Evolutionary conservation across 345 rosid species (phyloP).

Genomic region (Reutealis trisperma): DNA sequence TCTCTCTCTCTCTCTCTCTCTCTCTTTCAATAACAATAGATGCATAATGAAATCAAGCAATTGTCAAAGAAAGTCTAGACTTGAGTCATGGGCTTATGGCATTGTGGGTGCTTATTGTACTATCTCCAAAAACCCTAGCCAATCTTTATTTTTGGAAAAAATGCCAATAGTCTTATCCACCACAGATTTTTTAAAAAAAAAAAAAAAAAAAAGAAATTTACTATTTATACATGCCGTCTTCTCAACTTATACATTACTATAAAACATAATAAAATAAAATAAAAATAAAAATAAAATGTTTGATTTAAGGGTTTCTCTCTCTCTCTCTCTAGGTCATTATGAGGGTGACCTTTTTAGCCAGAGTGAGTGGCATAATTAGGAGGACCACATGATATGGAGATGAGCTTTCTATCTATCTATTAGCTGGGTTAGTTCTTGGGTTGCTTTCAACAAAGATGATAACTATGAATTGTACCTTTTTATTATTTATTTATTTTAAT

Average conservation of each 20-base stretch:
- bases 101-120: constrained; percentile 21
- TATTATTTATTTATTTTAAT: neutral
- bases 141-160: constrained; percentile 12
- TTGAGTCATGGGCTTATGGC: neutral
- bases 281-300: too few relatives aligned
- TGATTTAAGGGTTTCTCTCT: too few relatives aligned
- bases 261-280: too few relatives aligned
- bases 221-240: constrained; percentile 77
- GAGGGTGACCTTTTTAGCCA: constrained; percentile 30
- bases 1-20: neutral
- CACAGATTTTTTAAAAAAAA: too few relatives aligned
- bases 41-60: neutral
- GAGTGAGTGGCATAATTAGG: constrained; percentile 59
- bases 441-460: constrained; percentile 70
- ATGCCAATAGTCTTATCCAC: constrained; percentile 14
- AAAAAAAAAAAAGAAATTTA: constrained; percentile 17
- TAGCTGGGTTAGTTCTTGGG: constrained; percentile 52
- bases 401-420: too few relatives aligned
- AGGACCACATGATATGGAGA: constrained; percentile 69
- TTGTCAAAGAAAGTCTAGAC: constrained; percentile 18
- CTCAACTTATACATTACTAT: constrained; percentile 23
- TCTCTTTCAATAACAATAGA: neutral
- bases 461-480: constrained; percentile 45
- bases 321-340: constrained; percentile 31
- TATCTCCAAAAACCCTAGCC: constrained; percentile 28